These are phyloP conservation scores for Colletotrichum tofieldiae DNA, from an alignment of 2,329 filamentous ascomycete species.

Conservation along the genomic window DNA sequence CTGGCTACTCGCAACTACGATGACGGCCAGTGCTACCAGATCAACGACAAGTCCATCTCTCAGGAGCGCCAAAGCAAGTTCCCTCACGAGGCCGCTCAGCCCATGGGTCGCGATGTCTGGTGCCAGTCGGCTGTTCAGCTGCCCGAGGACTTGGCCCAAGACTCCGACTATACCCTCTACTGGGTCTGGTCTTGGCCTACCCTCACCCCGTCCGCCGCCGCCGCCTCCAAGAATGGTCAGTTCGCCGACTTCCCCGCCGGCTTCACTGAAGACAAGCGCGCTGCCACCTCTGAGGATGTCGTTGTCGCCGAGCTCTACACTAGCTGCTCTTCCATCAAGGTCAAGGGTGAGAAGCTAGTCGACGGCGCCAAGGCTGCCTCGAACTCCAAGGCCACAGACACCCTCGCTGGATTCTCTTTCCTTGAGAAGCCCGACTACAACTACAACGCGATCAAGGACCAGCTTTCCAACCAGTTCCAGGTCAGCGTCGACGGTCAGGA, in stretches of 20 bases:
- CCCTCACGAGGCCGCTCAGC: constrained; percentile 64
- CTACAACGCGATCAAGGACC: constrained; percentile 60
- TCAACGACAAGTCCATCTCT: constrained; percentile 74
- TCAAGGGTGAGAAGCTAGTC: constrained; percentile 41
- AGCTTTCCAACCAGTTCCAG: constrained; percentile 63
- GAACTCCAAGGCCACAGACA: constrained; percentile 40
- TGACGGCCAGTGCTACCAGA: constrained; percentile 91
- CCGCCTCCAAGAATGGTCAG: constrained; percentile 57
- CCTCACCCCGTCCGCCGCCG: constrained; percentile 60
- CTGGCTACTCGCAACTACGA: constrained; percentile 87
- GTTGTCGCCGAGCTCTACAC: constrained; percentile 58
- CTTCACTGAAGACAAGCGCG: constrained; percentile 42
- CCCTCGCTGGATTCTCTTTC: constrained; percentile 48
- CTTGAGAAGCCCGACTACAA: constrained; percentile 58
- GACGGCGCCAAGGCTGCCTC: constrained; percentile 21
- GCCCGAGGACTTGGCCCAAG: constrained; percentile 74
- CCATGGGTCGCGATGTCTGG: constrained; percentile 74
- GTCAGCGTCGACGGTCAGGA: constrained; percentile 56
- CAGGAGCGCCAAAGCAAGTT: constrained; percentile 70
- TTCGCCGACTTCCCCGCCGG: constrained; percentile 58
- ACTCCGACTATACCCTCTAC: constrained; percentile 84
- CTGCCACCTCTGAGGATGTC: constrained; percentile 39
- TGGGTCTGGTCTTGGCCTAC: constrained; percentile 98
- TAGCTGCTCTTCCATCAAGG: constrained; percentile 42
- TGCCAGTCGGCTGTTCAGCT: constrained; percentile 89